Evolutionary conservation across 2,329 filamentous ascomycete species (phyloP).

Genomic region (Ceratocystis cubensis): DNA sequence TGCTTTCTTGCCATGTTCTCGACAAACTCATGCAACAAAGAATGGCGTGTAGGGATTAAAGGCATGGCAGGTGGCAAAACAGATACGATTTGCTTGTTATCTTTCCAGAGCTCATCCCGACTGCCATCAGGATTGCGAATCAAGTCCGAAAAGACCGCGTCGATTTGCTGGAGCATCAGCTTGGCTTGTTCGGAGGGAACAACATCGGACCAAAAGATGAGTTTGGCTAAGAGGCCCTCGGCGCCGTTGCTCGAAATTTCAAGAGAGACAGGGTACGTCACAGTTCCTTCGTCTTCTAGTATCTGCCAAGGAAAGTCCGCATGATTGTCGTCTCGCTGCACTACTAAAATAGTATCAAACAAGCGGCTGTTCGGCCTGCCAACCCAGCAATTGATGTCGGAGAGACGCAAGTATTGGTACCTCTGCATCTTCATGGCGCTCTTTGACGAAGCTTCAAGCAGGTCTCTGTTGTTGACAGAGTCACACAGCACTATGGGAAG

Average conservation of each 20-base stretch:
- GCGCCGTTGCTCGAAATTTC: conserved; percentile 52
- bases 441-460: conserved; percentile 52
- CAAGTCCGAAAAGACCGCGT: conserved; percentile 50
- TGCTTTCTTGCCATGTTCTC: conserved; percentile 45
- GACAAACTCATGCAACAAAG: conserved; percentile 65
- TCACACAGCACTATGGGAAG: conserved; percentile 49
- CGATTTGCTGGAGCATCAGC: conserved; percentile 58
- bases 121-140: conserved; percentile 36
- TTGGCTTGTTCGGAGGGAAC: conserved; percentile 56
- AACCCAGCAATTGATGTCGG: conserved; percentile 59
- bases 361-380: conserved; percentile 51
- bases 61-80: conserved; percentile 49
- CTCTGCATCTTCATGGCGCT: conserved; percentile 53
- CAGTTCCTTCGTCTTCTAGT: conserved; percentile 51
- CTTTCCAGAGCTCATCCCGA: not conserved
- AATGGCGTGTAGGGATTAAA: conserved; percentile 44
- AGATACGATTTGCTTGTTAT: conserved; percentile 38
- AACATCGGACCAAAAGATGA: conserved; percentile 53
- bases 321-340: conserved; percentile 41
- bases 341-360: conserved; percentile 78
- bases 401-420: conserved; percentile 59
- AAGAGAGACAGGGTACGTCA: conserved; percentile 70
- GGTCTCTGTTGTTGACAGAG: conserved; percentile 37
- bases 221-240: conserved; percentile 43
- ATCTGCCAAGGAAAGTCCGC: conserved; percentile 43